Evolutionary conservation across 208 protist genomes (phyloP).

Genomic region (Leishmania amazonensis): DNA sequence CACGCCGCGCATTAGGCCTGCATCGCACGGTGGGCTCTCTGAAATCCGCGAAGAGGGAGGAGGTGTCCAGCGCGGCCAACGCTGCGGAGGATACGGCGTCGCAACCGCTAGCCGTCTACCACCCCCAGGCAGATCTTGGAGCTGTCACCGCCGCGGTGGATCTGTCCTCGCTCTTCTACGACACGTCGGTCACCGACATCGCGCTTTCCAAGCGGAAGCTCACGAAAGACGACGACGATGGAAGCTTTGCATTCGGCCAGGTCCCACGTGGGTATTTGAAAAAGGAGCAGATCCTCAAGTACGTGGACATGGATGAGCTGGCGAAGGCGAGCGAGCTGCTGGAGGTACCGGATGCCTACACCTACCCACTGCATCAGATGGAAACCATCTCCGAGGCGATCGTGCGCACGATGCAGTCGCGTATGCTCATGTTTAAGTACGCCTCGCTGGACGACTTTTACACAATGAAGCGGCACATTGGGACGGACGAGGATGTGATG

Average conservation of each 20-base stretch:
- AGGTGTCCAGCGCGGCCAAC: background rate
- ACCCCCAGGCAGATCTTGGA: background rate
- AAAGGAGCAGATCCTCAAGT: background rate
- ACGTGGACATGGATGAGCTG: constrained; percentile 9
- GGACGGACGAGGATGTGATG: constrained; percentile 30
- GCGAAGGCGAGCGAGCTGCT: constrained; percentile 9
- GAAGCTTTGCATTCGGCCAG: constrained; percentile 3
- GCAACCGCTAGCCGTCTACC: background rate
- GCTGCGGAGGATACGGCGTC: background rate
- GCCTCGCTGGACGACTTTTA: constrained; percentile 22
- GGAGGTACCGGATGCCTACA: constrained; percentile 18
- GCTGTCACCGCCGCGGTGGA: background rate
- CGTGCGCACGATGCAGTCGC: constrained; percentile 39
- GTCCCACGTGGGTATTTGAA: background rate
- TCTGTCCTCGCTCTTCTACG: constrained; percentile 13
- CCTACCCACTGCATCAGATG: constrained; percentile 50
- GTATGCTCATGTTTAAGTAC: constrained; percentile 48
- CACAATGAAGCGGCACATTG: constrained; percentile 18
- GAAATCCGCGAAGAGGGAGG: background rate
- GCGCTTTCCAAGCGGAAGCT: background rate
- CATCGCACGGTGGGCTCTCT: background rate
- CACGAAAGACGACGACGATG: constrained; percentile 7
- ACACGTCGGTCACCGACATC: constrained; percentile 9
- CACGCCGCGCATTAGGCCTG: background rate
- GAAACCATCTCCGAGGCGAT: constrained; percentile 51